Percentiles rank a stretch among this genome's conserved stretches.
Conservation (phyloP, 768 basidiomycete genomes). For the Kwoniella dendrophila region DNA sequence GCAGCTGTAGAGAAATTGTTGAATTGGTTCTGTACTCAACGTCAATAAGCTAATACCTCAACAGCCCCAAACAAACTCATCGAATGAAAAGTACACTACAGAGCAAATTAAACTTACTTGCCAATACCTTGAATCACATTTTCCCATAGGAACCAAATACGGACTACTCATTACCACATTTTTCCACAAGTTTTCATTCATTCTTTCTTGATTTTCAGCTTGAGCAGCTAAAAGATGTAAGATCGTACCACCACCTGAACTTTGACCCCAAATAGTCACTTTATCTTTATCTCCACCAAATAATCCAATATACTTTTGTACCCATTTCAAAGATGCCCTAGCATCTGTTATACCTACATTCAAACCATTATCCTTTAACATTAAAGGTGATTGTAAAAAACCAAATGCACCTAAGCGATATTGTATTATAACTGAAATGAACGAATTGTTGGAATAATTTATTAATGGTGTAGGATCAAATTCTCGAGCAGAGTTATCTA, state of each 20-base stretch:
- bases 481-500: conserved; percentile 3
- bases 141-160: background rate
- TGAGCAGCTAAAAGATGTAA: conserved; percentile 3
- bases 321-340: background rate
- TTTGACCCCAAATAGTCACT: conserved; percentile 11
- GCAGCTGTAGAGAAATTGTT: background rate
- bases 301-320: background rate
- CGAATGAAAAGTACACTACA: no score
- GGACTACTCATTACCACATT: conserved; percentile 6
- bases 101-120: no score
- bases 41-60: background rate
- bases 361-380: background rate
- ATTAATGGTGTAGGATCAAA: conserved; percentile 4
- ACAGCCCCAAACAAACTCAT: background rate
- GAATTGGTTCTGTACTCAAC: conserved; percentile 2
- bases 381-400: background rate
- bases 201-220: background rate
- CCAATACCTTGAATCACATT: background rate
- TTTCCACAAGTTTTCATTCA: background rate
- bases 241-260: background rate
- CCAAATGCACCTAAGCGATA: conserved; percentile 4
- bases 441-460: background rate
- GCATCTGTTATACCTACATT: conserved; percentile 3
- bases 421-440: conserved; percentile 1
- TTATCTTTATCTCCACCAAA: conserved; percentile 2